Evolutionary conservation across 257 asterid genomes (phyloP).

Genomic region (Solanum paucissectum): DNA sequence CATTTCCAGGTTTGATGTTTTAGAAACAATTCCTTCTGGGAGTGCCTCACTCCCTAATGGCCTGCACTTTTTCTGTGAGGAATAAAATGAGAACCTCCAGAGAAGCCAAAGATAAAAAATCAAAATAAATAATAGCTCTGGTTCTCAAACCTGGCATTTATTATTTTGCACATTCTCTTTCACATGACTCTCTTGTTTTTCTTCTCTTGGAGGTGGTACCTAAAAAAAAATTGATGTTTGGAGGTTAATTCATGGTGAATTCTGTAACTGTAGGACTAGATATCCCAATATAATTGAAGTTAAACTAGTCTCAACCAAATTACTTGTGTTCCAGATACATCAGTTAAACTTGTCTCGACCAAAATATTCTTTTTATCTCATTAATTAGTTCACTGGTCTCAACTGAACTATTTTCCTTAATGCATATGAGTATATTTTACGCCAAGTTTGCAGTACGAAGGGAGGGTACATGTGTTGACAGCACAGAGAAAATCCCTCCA

Average conservation of each 20-base stretch:
- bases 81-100: neutral
- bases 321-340: neutral
- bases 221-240: conserved; percentile 2
- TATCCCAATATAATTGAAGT: neutral
- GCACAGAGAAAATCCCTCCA: neutral
- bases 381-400: neutral
- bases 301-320: neutral
- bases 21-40: conserved; percentile 64
- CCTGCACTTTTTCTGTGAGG: conserved; percentile 50
- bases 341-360: neutral
- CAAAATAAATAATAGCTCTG: neutral
- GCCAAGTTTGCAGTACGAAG: neutral
- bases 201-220: conserved; percentile 9
- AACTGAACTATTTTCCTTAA: neutral
- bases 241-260: neutral
- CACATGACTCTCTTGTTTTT: neutral
- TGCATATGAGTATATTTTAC: neutral
- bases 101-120: neutral
- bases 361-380: neutral
- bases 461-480: neutral
- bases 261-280: neutral
- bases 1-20: conserved; percentile 64
- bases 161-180: conserved; percentile 5
- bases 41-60: conserved; percentile 56
- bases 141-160: conserved; percentile 50